phyloP scores from a whole-genome alignment of 257 asterid genomes.

The Solanum rostratum region DNA sequence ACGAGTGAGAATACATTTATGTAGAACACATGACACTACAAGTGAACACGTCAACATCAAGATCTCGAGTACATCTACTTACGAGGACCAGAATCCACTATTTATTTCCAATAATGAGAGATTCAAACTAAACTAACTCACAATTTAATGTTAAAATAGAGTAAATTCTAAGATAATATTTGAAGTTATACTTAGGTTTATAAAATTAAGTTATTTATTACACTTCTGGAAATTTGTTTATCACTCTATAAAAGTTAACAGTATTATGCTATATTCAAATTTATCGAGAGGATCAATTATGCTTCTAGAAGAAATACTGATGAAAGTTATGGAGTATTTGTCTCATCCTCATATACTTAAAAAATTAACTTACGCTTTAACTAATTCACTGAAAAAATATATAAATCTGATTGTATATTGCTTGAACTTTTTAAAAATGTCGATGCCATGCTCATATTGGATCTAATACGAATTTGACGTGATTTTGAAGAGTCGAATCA shows the following conservation, averaged over 20 bases:
- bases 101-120: not conserved
- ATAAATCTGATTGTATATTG: no score
- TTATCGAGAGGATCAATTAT: not conserved
- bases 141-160: not conserved
- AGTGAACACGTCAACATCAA: not conserved
- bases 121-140: not conserved
- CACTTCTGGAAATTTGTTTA: not conserved
- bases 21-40: not conserved
- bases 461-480: not conserved
- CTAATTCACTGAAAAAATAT: no score
- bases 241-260: not conserved
- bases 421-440: no score
- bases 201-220: no score
- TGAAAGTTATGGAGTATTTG: not conserved
- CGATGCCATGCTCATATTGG: no score
- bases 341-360: not conserved
- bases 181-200: no score
- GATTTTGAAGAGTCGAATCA: not conserved
- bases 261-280: not conserved
- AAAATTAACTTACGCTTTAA: no score
- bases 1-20: not conserved
- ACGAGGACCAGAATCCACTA: not conserved
- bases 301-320: not conserved
- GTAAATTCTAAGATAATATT: not conserved
- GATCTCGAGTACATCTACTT: not conserved